A percentile compares a stretch with the other conserved stretches of the same genome.
Evolutionary conservation across 1,139 yeast species (phyloP).

Genomic region (Lodderomyces jiufengensis): DNA sequence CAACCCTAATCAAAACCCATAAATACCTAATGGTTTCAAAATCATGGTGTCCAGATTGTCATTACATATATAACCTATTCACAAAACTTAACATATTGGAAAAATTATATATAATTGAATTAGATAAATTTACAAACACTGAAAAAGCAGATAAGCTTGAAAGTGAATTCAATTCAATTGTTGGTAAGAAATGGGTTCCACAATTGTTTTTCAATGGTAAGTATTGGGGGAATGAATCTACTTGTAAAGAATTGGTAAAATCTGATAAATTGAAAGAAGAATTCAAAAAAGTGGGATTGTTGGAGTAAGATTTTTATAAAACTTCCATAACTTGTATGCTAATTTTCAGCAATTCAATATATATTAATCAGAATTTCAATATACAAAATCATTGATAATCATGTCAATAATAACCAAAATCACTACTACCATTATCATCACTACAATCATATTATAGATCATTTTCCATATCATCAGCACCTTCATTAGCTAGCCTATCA

Average conservation of each 20-base stretch:
- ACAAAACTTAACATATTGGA: constrained; percentile 45
- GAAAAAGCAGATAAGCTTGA: constrained; percentile 55
- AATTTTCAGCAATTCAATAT: not conserved
- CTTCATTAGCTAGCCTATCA: constrained; percentile 66
- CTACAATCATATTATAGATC: no score
- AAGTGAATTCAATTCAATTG: constrained; percentile 54
- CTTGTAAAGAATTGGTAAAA: constrained; percentile 44
- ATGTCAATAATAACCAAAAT: not conserved
- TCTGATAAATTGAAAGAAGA: constrained; percentile 39
- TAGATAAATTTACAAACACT: constrained; percentile 51
- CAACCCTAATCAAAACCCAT: constrained; percentile 42
- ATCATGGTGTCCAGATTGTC: constrained; percentile 79
- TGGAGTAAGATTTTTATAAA: no score
- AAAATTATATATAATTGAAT: constrained; percentile 54
- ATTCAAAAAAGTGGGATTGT: constrained; percentile 41
- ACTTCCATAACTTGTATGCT: no score
- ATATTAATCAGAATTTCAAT: no score
- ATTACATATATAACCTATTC: constrained; percentile 55
- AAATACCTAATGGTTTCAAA: constrained; percentile 59
- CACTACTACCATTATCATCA: no score
- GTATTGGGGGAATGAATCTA: constrained; percentile 56
- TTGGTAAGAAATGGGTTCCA: constrained; percentile 72
- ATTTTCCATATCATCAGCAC: constrained; percentile 40
- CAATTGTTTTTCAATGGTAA: constrained; percentile 64
- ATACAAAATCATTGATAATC: not conserved